A percentile compares a stretch with the other conserved stretches of the same genome.
Conservation (phyloP, 768 basidiomycete species). For the Ramaria sp. region DNA sequence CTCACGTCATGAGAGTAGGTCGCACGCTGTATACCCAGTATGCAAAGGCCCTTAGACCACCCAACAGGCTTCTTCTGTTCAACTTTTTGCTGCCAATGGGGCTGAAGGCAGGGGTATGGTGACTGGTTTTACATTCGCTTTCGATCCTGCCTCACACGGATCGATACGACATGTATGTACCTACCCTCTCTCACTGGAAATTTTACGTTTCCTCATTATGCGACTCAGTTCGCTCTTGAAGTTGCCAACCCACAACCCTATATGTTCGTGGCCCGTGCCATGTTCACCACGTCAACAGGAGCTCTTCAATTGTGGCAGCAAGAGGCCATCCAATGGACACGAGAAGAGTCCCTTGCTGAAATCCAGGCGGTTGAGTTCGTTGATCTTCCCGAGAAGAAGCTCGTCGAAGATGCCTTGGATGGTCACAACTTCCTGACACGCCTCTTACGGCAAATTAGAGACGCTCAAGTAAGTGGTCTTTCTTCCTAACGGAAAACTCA, state of each 20-base stretch:
- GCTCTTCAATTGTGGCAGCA: slow-evolving; percentile 67
- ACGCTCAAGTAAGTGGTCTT: slow-evolving; percentile 42
- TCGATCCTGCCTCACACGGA: slow-evolving; percentile 57
- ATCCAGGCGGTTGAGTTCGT: slow-evolving; percentile 59
- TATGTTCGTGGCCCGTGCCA: slow-evolving; percentile 30
- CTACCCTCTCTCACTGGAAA: neutral
- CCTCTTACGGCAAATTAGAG: slow-evolving; percentile 43
- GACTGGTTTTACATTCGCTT: slow-evolving; percentile 48
- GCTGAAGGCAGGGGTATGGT: slow-evolving; percentile 35
- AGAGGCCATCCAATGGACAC: slow-evolving; percentile 52
- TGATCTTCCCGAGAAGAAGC: slow-evolving; percentile 59
- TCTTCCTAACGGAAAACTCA: neutral
- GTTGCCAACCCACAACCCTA: slow-evolving; percentile 28
- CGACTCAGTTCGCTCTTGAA: slow-evolving; percentile 41
- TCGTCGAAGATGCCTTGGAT: slow-evolving; percentile 23
- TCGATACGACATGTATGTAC: slow-evolving; percentile 51
- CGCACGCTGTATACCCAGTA: neutral
- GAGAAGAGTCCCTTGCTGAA: slow-evolving; percentile 70
- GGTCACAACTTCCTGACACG: slow-evolving; percentile 32
- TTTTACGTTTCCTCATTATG: neutral
- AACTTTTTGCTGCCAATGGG: slow-evolving; percentile 42
- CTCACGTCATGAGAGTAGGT: slow-evolving; percentile 41
- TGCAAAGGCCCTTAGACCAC: neutral
- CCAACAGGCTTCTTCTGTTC: slow-evolving; percentile 41
- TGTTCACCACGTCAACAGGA: slow-evolving; percentile 66